Evolutionary conservation across 169 alveolate genomes (phyloP).

Genomic region (Plasmodium falciparum): DNA sequence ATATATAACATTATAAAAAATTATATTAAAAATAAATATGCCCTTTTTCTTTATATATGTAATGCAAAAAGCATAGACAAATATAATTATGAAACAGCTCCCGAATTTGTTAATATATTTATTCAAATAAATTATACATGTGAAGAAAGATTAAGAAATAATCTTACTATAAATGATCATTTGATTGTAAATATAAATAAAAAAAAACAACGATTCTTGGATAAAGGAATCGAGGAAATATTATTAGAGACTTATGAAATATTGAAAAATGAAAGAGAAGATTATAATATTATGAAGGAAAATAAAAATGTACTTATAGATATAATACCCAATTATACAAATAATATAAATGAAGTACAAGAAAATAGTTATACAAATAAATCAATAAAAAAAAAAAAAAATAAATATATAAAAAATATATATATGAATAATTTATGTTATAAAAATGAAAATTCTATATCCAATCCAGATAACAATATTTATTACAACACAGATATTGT

Average conservation of each 20-base stretch:
- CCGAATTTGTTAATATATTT: no score
- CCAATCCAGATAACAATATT: background rate
- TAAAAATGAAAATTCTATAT: background rate
- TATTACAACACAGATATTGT: background rate
- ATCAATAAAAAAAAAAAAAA: no score
- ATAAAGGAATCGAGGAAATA: constrained; percentile 14
- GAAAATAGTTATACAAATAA: no score
- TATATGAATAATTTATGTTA: background rate
- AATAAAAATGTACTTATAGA: background rate
- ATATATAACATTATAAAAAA: constrained; percentile 16
- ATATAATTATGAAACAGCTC: no score
- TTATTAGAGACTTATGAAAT: constrained; percentile 10
- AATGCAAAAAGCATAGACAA: background rate
- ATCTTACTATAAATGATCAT: constrained; percentile 40
- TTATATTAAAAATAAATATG: constrained; percentile 7
- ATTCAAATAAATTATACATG: no score
- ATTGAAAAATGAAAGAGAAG: background rate
- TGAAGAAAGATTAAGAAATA: background rate
- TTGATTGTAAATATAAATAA: background rate
- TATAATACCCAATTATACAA: no score
- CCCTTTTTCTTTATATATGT: constrained; percentile 27
- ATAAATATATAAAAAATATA: background rate
- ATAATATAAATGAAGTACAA: no score
- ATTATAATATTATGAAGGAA: background rate
- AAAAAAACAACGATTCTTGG: no score